These are phyloP conservation scores for Solanum chacoense DNA, from an alignment of 305 asterid genomes.

Conservation along the genomic window DNA sequence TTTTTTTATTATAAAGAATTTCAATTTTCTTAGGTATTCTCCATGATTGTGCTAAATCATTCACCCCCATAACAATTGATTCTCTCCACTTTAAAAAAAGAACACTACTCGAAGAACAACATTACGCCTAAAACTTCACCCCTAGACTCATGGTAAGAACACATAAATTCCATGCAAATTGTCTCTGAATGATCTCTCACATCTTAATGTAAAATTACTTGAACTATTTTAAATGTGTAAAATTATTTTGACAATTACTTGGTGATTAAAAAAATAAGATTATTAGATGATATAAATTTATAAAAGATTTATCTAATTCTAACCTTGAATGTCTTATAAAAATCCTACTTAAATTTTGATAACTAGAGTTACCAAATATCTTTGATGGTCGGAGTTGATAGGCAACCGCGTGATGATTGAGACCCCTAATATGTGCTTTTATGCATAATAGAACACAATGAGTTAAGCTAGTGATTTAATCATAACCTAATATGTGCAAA, in stretches of 20 bases:
- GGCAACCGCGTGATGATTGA: background rate
- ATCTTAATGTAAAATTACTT: background rate
- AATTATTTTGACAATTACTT: background rate
- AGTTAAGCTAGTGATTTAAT: background rate
- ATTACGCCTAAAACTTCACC: background rate
- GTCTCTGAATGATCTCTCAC: background rate
- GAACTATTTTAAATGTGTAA: background rate
- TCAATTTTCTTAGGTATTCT: background rate
- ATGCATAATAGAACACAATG: background rate
- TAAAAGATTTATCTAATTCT: background rate
- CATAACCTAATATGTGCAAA: background rate
- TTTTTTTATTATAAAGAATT: background rate
- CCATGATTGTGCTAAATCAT: background rate
- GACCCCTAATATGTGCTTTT: background rate
- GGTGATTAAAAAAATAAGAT: background rate
- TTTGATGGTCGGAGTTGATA: background rate
- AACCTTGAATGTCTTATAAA: background rate
- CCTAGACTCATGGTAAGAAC: background rate
- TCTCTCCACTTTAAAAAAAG: background rate
- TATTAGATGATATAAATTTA: background rate
- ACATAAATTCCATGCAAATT: background rate
- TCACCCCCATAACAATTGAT: background rate
- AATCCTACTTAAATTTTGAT: background rate
- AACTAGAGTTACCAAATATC: background rate
- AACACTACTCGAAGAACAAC: background rate